Conservation (phyloP, 2,329 filamentous ascomycete species). For the Pseudogymnoascus sp. region DNA sequence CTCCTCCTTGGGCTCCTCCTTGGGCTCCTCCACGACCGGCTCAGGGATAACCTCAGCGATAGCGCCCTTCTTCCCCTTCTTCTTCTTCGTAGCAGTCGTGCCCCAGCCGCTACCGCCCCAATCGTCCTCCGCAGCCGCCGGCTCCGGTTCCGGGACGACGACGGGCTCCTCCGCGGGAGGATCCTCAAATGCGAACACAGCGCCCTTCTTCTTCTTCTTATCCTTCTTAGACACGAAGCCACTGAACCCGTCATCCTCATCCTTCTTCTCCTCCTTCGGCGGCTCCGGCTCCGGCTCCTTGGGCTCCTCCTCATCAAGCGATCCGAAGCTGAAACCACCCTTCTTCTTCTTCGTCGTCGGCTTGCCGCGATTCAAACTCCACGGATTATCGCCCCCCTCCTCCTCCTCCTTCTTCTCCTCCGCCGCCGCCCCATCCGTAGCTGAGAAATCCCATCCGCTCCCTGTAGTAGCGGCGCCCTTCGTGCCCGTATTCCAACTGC, state of each 20-base stretch:
- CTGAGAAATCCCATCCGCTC: conserved; percentile 37
- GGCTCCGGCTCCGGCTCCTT: conserved; percentile 23
- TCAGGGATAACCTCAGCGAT: conserved; percentile 29
- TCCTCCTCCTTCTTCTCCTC: conserved; percentile 35
- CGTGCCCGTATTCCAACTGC: conserved; percentile 47
- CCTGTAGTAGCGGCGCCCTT: conserved; percentile 18
- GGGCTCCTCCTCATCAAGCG: conserved; percentile 34
- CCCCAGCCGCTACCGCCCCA: conserved; percentile 40
- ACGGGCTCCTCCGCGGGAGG: conserved; percentile 22
- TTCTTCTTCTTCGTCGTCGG: conserved; percentile 43
- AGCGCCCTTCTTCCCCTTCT: conserved; percentile 12
- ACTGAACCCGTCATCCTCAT: conserved; percentile 32
- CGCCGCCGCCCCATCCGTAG: conserved; percentile 33
- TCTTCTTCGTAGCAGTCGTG: conserved; percentile 39
- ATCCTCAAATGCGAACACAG: conserved; percentile 20
- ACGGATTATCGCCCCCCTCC: conserved; percentile 39
- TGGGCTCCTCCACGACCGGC: conserved; percentile 27
- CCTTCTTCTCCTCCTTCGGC: conserved; percentile 28
- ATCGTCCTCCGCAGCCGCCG: conserved; percentile 35
- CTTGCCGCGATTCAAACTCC: conserved; percentile 40
- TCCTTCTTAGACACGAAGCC: conserved; percentile 34
- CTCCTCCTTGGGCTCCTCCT: conserved; percentile 30
- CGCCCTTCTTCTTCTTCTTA: conserved; percentile 38
- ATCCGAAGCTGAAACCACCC: conserved; percentile 40
- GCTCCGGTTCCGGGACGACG: conserved; percentile 22